phyloP scores from a whole-genome alignment of 257 asterid genomes.

The Primulina tabacum region DNA sequence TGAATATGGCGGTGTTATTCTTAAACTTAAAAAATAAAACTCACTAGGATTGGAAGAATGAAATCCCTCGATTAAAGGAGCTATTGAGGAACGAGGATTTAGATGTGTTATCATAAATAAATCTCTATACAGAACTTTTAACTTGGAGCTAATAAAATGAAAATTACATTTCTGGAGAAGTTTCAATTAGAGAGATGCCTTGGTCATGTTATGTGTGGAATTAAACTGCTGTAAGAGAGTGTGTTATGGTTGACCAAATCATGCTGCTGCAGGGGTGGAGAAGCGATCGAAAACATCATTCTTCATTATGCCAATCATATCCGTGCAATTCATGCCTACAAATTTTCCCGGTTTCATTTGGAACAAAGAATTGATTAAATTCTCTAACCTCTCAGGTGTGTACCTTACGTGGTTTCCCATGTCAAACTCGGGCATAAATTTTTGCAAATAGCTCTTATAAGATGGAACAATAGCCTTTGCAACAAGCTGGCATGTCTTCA shows the following conservation, averaged over 20 bases:
- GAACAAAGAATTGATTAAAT: slow-evolving; percentile 48
- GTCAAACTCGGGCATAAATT: slow-evolving; percentile 35
- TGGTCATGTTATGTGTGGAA: neutral
- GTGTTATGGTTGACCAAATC: slow-evolving; percentile 21
- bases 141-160: neutral
- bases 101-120: neutral
- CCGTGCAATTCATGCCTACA: slow-evolving; percentile 51
- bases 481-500: slow-evolving; percentile 42
- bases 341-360: slow-evolving; percentile 44
- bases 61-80: neutral
- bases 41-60: neutral
- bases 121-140: neutral
- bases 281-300: slow-evolving; percentile 34
- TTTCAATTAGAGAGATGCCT: neutral
- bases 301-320: slow-evolving; percentile 31
- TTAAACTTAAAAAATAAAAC: too few relatives aligned
- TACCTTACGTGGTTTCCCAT: slow-evolving; percentile 28
- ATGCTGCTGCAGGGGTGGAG: slow-evolving; percentile 66
- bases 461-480: slow-evolving; percentile 53
- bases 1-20: too few relatives aligned
- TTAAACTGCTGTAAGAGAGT: neutral
- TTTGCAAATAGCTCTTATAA: slow-evolving; percentile 50
- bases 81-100: neutral
- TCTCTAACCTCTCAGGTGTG: slow-evolving; percentile 46
- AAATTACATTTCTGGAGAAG: neutral